These are phyloP conservation scores for Polymyxa betae DNA, from an alignment of 208 protist species.

Conservation along the genomic window DNA sequence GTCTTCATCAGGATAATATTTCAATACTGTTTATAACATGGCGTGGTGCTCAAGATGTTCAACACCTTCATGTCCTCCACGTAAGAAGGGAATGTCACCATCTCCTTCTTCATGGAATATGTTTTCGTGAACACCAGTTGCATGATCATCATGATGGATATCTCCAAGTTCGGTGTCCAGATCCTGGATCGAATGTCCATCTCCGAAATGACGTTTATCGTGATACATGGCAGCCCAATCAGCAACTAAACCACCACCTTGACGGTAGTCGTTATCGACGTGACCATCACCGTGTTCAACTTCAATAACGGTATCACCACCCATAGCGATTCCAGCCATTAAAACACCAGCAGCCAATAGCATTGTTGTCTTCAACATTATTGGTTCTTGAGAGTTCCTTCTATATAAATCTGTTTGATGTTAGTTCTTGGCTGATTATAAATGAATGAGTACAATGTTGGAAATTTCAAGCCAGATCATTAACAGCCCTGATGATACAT, in stretches of 20 bases:
- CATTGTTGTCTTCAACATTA: conserved; percentile 5
- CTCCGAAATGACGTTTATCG: background rate
- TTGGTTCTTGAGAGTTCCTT: no score
- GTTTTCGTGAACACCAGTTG: background rate
- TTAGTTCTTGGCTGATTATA: no score
- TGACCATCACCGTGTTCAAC: conserved; percentile 35
- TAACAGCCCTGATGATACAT: no score
- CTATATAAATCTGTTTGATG: no score
- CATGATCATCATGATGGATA: background rate
- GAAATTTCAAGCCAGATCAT: no score
- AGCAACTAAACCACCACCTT: background rate
- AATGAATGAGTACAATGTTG: no score
- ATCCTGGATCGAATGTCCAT: background rate
- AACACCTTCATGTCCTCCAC: no score
- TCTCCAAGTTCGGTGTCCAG: conserved; percentile 5
- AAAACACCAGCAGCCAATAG: background rate
- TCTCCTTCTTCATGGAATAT: background rate
- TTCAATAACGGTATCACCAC: background rate
- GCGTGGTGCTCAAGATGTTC: no score
- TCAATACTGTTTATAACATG: no score
- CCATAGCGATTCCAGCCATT: background rate
- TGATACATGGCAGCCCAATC: background rate
- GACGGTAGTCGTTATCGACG: background rate
- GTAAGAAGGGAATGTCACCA: no score
- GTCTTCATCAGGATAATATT: no score